These are phyloP conservation scores for Exophiala aquamarina DNA, from an alignment of 2,329 filamentous ascomycete species.

Conservation along the genomic window DNA sequence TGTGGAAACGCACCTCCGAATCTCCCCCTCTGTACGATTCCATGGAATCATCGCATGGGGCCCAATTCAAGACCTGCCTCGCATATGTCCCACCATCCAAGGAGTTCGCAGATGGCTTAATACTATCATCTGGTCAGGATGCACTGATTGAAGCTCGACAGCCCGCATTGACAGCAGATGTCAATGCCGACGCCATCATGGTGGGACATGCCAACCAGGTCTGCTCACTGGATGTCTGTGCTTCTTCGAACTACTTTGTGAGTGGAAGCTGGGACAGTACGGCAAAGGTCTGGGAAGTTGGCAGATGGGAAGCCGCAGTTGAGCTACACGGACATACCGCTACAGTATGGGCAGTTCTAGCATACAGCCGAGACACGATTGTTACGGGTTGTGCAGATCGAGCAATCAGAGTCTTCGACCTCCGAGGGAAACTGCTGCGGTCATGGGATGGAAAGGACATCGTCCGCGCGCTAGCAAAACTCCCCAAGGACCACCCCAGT, in stretches of 20 bases:
- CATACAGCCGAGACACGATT: constrained; percentile 74
- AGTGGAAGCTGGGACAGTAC: constrained; percentile 94
- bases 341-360: constrained; percentile 88
- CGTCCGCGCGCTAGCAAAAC: constrained; percentile 80
- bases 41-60: constrained; percentile 74
- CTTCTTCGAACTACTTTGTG: constrained; percentile 71
- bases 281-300: constrained; percentile 81
- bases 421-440: constrained; percentile 61
- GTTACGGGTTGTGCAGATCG: constrained; percentile 91
- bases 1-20: constrained; percentile 72
- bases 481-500: constrained; percentile 73
- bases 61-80: constrained; percentile 84
- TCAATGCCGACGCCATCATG: constrained; percentile 81
- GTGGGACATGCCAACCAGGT: constrained; percentile 86
- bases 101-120: constrained; percentile 72
- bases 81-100: constrained; percentile 70
- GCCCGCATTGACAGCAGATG: constrained; percentile 63
- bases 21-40: constrained; percentile 72
- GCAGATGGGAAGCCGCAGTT: constrained; percentile 76
- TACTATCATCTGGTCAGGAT: constrained; percentile 87
- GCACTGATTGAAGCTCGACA: constrained; percentile 87
- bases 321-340: constrained; percentile 74
- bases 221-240: constrained; percentile 77
- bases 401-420: constrained; percentile 78
- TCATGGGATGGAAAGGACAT: constrained; percentile 72